Evolutionary conservation across 1,284 basidiomycete species (phyloP).

Genomic region (Entoloma clypeatum): DNA sequence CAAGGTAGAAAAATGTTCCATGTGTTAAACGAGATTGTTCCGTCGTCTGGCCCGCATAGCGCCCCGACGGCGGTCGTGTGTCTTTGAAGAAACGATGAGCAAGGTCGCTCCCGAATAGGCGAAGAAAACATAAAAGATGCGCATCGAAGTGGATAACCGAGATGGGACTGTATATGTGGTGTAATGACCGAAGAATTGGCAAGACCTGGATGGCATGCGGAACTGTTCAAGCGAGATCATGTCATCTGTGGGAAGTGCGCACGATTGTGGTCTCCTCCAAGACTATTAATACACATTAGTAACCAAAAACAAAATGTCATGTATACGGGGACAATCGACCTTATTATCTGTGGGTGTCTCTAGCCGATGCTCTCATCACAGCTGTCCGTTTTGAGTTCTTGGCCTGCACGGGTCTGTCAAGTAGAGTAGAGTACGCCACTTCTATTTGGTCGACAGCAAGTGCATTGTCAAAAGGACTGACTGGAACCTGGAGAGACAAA

Average conservation of each 20-base stretch:
- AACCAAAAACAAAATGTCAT: neutral
- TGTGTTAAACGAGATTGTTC: constrained; percentile 67
- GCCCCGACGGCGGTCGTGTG: constrained; percentile 41
- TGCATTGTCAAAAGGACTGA: constrained; percentile 69
- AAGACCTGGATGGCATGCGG: constrained; percentile 36
- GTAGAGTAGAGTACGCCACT: constrained; percentile 68
- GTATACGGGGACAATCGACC: constrained; percentile 31
- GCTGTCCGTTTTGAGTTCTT: constrained; percentile 23
- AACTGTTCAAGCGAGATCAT: neutral
- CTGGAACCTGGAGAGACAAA: constrained; percentile 48
- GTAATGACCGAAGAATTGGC: constrained; percentile 68
- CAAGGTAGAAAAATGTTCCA: constrained; percentile 75
- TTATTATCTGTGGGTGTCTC: constrained; percentile 71
- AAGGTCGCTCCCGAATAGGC: neutral
- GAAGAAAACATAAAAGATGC: constrained; percentile 44
- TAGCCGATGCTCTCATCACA: constrained; percentile 36
- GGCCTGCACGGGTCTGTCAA: constrained; percentile 51
- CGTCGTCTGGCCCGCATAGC: constrained; percentile 48
- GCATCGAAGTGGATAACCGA: constrained; percentile 82
- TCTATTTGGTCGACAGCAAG: constrained; percentile 78
- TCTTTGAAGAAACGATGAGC: constrained; percentile 27
- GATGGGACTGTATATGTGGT: constrained; percentile 71
- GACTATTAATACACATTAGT: constrained; percentile 35
- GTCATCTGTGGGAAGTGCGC: constrained; percentile 11
- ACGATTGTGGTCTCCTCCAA: constrained; percentile 80